Evolutionary conservation across 2,329 filamentous ascomycete genomes (phyloP).

Genomic region (Fusarium sulawesiense): DNA sequence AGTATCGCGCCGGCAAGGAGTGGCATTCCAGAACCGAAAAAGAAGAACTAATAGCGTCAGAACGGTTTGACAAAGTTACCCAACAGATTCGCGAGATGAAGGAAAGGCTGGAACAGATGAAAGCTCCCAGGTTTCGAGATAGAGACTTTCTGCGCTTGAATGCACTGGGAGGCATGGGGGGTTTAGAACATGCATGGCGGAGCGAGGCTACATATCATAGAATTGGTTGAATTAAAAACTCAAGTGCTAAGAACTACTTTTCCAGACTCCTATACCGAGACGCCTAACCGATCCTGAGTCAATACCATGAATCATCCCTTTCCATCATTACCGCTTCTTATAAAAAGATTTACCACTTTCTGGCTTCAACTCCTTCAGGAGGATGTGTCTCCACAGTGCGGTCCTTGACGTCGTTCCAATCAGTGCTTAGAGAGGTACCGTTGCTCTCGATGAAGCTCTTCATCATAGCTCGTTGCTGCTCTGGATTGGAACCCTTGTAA

Average conservation of each 20-base stretch:
- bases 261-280: constrained; percentile 23
- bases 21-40: constrained; percentile 47
- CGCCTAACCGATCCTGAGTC: constrained; percentile 23
- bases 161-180: constrained; percentile 8
- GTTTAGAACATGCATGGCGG: constrained; percentile 15
- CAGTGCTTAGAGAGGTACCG: constrained; percentile 90
- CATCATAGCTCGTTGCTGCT: constrained; percentile 93
- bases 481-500: constrained; percentile 79
- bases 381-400: constrained; percentile 78
- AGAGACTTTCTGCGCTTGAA: no score
- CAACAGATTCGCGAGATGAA: constrained; percentile 23
- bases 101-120: constrained; percentile 32
- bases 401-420: constrained; percentile 84
- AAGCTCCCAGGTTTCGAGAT: constrained; percentile 22
- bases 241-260: constrained; percentile 17
- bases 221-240: constrained; percentile 6
- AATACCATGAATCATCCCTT: constrained; percentile 17
- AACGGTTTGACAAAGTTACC: constrained; percentile 44
- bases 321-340: background rate
- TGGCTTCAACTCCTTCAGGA: constrained; percentile 81
- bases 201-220: constrained; percentile 11
- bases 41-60: constrained; percentile 39
- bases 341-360: constrained; percentile 65
- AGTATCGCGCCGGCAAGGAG: constrained; percentile 35
- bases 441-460: constrained; percentile 97